Conservation (phyloP, 805 yeast species). For the Spathaspora hagerdaliae region DNA sequence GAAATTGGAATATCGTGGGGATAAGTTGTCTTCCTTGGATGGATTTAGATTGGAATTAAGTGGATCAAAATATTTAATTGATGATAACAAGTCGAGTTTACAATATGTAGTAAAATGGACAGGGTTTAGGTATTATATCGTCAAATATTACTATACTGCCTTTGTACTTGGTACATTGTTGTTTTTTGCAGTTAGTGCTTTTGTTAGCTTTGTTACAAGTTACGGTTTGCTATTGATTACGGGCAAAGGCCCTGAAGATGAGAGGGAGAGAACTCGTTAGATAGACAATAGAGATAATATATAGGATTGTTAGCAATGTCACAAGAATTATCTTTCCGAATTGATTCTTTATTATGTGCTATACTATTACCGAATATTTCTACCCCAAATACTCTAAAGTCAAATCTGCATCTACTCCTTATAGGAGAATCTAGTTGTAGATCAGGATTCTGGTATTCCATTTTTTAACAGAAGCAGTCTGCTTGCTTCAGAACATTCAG, state of each 20-base stretch:
- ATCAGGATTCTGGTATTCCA: too few species aligned
- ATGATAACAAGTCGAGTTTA: constrained; percentile 12
- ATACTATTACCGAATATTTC: too few species aligned
- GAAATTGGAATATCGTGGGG: background rate
- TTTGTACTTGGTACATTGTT: constrained; percentile 31
- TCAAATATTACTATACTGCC: constrained; percentile 27
- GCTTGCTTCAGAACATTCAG: too few species aligned
- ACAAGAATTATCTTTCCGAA: too few species aligned
- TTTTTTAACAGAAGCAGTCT: too few species aligned
- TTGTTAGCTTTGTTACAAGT: constrained; percentile 22
- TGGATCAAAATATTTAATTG: constrained; percentile 9
- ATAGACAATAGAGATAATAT: too few species aligned
- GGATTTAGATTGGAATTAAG: background rate
- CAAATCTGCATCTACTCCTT: too few species aligned
- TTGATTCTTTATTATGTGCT: too few species aligned
- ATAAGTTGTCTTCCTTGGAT: background rate
- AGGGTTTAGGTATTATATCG: constrained; percentile 40
- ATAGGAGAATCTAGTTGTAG: too few species aligned
- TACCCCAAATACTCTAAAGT: too few species aligned
- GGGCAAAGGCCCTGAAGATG: background rate
- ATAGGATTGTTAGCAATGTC: too few species aligned
- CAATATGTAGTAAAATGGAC: constrained; percentile 33
- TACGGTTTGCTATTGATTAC: background rate
- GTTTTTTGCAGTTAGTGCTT: constrained; percentile 35
- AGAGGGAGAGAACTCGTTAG: too few species aligned